These are phyloP conservation scores for Spizellomyces sp. DNA, from an alignment of 192 early-diverging fungal species.

Conservation along the genomic window DNA sequence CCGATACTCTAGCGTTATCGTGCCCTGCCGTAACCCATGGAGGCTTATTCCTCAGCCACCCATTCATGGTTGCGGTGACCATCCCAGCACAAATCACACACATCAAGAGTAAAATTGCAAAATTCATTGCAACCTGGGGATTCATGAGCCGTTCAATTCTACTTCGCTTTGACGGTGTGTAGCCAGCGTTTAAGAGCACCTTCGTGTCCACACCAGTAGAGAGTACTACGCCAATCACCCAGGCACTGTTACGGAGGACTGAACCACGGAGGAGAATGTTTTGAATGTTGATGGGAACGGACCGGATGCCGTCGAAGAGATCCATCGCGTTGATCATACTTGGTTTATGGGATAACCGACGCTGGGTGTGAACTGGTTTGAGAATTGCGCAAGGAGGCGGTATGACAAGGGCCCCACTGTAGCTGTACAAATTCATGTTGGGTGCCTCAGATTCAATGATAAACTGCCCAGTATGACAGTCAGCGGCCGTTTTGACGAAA, in stretches of 20 bases:
- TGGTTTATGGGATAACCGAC: neutral
- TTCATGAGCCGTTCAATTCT: slow-evolving; percentile 88
- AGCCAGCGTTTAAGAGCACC: slow-evolving; percentile 86
- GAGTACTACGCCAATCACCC: slow-evolving; percentile 80
- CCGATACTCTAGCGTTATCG: slow-evolving; percentile 14
- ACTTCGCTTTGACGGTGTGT: slow-evolving; percentile 84
- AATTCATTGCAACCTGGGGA: slow-evolving; percentile 59
- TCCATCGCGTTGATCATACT: slow-evolving; percentile 74
- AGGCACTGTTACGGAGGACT: slow-evolving; percentile 84
- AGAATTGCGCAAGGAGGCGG: neutral
- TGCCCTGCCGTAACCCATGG: neutral
- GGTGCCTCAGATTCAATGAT: slow-evolving; percentile 48
- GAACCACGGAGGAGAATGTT: slow-evolving; percentile 86
- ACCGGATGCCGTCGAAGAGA: slow-evolving; percentile 47
- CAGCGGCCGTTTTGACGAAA: slow-evolving; percentile 67
- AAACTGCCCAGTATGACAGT: slow-evolving; percentile 55
- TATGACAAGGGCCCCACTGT: slow-evolving; percentile 53
- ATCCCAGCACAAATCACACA: slow-evolving; percentile 67
- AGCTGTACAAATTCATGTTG: slow-evolving; percentile 51
- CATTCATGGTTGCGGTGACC: neutral
- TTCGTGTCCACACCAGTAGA: slow-evolving; percentile 90
- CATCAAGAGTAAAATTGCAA: slow-evolving; percentile 63
- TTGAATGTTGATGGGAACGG: slow-evolving; percentile 71
- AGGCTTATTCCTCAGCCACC: slow-evolving; percentile 8
- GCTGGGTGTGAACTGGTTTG: neutral